Conservation (phyloP, 257 asterid genomes). For the Scutellaria minor region DNA sequence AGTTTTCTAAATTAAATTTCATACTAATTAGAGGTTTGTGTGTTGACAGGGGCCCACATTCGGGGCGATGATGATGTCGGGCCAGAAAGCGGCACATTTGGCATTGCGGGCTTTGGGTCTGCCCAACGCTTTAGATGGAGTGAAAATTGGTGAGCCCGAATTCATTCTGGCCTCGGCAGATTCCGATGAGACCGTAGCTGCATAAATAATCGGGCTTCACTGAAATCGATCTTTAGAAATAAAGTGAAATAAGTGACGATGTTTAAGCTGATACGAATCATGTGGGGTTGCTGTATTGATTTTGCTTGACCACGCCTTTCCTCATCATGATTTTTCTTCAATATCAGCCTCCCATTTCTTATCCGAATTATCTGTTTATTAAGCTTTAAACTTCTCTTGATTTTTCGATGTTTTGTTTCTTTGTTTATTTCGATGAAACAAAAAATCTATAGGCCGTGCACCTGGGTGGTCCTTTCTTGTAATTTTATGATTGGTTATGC, state of each 20-base stretch:
- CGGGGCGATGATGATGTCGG: constrained; percentile 94
- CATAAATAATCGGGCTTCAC: constrained; percentile 32
- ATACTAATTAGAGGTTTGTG: constrained; percentile 12
- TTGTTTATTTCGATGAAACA: no score
- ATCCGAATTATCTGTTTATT: no score
- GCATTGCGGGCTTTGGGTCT: constrained; percentile 77
- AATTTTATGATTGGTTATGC: no score
- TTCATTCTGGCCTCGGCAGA: constrained; percentile 65
- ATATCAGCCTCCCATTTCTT: not conserved
- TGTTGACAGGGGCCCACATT: constrained; percentile 77
- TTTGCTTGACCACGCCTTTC: constrained; percentile 26
- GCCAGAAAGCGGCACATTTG: constrained; percentile 92
- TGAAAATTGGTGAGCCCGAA: constrained; percentile 45
- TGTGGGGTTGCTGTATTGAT: constrained; percentile 20
- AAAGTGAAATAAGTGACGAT: constrained; percentile 7
- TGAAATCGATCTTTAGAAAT: not conserved
- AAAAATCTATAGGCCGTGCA: no score
- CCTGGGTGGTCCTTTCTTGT: no score
- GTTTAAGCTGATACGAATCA: not conserved
- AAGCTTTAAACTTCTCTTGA: no score
- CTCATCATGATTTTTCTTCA: not conserved
- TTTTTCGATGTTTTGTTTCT: no score
- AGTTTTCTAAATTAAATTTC: not conserved
- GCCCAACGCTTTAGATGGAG: constrained; percentile 69
- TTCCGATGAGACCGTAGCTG: constrained; percentile 56